Conservation (phyloP, 192 early-diverging fungal genomes). For the Coemansia umbellata region DNA sequence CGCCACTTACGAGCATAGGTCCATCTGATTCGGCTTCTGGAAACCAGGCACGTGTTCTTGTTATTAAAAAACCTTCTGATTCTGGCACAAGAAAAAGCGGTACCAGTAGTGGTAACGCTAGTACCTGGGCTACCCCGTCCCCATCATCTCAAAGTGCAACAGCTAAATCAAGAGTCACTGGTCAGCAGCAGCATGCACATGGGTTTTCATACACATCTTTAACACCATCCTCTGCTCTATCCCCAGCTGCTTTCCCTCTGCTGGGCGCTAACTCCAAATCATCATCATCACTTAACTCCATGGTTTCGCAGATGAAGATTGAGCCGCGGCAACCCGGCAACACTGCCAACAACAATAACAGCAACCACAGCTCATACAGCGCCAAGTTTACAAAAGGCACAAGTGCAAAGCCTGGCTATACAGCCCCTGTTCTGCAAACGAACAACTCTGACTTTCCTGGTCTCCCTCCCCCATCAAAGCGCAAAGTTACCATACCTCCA, state of each 20-base stretch:
- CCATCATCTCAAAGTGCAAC: not conserved
- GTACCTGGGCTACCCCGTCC: conserved; percentile 7
- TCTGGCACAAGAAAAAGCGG: not conserved
- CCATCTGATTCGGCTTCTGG: not conserved
- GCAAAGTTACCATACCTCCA: conserved; percentile 16
- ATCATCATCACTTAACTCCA: not conserved
- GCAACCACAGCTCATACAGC: conserved; percentile 21
- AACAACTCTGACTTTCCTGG: conserved; percentile 20
- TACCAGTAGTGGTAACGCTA: not conserved
- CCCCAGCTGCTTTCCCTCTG: conserved; percentile 20
- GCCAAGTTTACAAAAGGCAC: conserved; percentile 7
- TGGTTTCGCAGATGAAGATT: conserved; percentile 11
- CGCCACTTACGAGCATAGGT: conserved; percentile 9
- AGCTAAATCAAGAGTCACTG: no score
- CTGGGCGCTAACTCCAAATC: conserved; percentile 10
- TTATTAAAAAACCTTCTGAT: conserved; percentile 22
- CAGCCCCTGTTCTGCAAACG: not conserved
- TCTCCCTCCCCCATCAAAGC: conserved; percentile 16
- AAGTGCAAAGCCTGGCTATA: not conserved
- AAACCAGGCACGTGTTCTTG: conserved; percentile 18
- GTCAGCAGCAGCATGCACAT: conserved; percentile 1
- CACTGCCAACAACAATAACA: not conserved
- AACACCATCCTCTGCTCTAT: not conserved
- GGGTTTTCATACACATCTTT: not conserved
- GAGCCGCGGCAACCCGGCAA: not conserved